Conservation (phyloP, 208 protist genomes). For the Leishmania braziliensis region DNA sequence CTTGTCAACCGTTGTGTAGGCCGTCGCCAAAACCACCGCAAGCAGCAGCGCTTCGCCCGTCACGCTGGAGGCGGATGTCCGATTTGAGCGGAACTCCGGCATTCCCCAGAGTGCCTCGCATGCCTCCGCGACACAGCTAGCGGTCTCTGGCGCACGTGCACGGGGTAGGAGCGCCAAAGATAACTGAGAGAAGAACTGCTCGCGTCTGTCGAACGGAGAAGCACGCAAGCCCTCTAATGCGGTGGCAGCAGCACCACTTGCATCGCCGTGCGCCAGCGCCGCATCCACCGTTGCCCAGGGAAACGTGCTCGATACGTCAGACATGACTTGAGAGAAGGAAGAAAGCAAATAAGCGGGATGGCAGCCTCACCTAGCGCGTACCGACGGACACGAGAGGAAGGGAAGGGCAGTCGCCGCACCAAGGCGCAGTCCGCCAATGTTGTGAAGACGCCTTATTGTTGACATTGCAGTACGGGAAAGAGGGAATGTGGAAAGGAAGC, state of each 20-base stretch:
- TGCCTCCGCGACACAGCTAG: conserved; percentile 15
- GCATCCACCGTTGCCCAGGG: conserved; percentile 4
- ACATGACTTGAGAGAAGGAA: background rate
- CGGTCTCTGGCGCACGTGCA: background rate
- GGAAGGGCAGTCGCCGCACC: background rate
- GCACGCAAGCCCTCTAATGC: conserved; percentile 11
- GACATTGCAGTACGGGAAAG: background rate
- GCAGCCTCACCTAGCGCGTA: background rate
- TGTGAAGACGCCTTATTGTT: background rate
- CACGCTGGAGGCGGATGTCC: background rate
- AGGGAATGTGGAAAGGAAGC: background rate
- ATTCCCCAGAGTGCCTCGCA: conserved; percentile 22
- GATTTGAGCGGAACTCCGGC: conserved; percentile 17
- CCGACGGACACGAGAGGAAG: background rate
- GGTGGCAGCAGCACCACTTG: background rate
- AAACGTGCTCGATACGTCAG: background rate
- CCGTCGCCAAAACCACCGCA: conserved; percentile 2
- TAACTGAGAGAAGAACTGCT: conserved; percentile 20
- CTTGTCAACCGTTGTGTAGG: conserved; percentile 12
- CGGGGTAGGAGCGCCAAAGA: conserved; percentile 1
- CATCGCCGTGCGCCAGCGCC: conserved; percentile 12
- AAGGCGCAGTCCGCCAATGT: background rate
- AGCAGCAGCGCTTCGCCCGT: conserved; percentile 26
- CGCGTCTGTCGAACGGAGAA: conserved; percentile 7
- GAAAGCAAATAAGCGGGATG: background rate